Evolutionary conservation across 2,329 filamentous ascomycete species (phyloP), one percentile per base, ranked within the genome.

Genomic region (Zasmidium angulare): DNA sequence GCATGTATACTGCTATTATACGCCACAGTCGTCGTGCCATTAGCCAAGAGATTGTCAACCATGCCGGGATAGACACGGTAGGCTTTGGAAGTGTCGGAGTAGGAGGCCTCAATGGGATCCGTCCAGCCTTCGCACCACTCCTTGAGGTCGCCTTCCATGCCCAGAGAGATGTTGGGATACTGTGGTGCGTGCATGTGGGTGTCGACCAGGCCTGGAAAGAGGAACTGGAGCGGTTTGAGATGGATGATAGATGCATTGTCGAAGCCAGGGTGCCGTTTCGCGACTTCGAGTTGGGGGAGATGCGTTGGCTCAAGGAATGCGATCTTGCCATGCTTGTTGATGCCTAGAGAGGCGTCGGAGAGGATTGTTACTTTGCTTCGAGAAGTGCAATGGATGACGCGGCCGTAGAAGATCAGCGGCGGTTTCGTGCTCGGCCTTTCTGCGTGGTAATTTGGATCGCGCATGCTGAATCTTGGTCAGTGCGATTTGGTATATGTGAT

Each of bases 151-250:
- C 59, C 61, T 6, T 77, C 77, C 54, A 76, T 75, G 6, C 78
- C 78, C 2, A 76, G 68, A 9, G 78, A 78, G 19, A 78, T 74
- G 62, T 79, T 78, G 21, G 77, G 72, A 76, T 77, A 82, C 71
- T 82, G 80, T 2, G 86, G 86, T 0, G 87, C 86, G 67, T 89
- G 87, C 61, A 87, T 87, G 71, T 89, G 87, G 1, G 86, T 88
- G 74, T 89, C 86, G 54, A 89, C 76, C 66, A 86, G 82, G 47
- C 84, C 84, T 0, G 85, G 84, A 58, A 86, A 80, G 51, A 86
- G 71, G 66, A 87, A 85, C 50, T 83, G 73, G 43, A 77, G 78
- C 7, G 69, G 73, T 1, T 65, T 50, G 2, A 84, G 74, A 22
- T 63, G 66, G 36, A 68, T 69, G 24, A 75, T 46, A 20, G 60